Conservation (phyloP, 164 flowering plant species). For the Protea cynaroides region DNA sequence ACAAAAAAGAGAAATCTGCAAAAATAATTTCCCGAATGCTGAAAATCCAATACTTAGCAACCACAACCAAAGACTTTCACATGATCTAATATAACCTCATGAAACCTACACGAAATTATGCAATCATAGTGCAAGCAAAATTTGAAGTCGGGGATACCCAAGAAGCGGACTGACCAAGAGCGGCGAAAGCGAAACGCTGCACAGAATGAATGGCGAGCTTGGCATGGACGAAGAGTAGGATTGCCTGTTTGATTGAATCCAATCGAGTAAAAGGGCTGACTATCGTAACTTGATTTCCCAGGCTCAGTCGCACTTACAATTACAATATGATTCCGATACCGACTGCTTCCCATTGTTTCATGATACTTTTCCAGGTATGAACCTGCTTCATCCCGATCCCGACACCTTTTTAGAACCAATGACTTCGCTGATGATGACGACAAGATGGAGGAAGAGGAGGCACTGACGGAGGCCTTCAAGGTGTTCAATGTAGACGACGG, state of each 20-base stretch:
- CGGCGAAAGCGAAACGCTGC: slow-evolving; percentile 78
- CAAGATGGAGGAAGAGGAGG: slow-evolving; percentile 57
- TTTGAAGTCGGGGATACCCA: slow-evolving; percentile 44
- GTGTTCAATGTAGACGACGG: slow-evolving; percentile 88
- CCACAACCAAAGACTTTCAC: not conserved
- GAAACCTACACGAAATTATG: not conserved
- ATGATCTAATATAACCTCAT: not conserved
- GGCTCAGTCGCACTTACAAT: too few relatives aligned
- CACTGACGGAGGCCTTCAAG: slow-evolving; percentile 74
- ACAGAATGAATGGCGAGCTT: slow-evolving; percentile 80
- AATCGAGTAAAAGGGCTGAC: too few relatives aligned
- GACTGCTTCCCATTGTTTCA: too few relatives aligned
- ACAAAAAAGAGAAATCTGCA: too few relatives aligned
- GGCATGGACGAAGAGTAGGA: slow-evolving; percentile 62
- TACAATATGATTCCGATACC: too few relatives aligned
- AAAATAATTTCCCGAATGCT: too few relatives aligned
- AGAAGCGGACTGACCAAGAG: slow-evolving; percentile 51
- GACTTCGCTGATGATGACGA: too few relatives aligned
- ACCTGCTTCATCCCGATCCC: too few relatives aligned
- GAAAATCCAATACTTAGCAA: not conserved
- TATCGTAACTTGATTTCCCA: too few relatives aligned
- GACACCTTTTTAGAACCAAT: too few relatives aligned
- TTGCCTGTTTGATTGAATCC: slow-evolving; percentile 76
- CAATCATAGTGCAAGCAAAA: not conserved
- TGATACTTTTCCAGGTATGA: too few relatives aligned